Evolutionary conservation across 164 flowering plant species (phyloP).

Genomic region (Umbilicus rupestris): DNA sequence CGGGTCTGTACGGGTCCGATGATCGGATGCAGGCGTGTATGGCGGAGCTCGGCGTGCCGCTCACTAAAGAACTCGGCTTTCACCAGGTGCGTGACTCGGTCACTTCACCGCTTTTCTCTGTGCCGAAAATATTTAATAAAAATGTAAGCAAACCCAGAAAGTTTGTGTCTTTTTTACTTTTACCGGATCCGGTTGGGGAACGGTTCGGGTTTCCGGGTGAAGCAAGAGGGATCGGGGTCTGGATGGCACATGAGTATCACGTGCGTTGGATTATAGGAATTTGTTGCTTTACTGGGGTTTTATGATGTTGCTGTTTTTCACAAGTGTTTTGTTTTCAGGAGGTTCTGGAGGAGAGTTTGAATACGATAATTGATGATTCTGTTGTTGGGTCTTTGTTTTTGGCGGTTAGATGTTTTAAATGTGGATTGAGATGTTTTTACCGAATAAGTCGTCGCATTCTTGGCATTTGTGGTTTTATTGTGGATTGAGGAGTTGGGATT

Average conservation of each 20-base stretch:
- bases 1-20: conserved; percentile 59
- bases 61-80: conserved; percentile 63
- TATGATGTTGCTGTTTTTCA: not conserved
- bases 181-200: too few relatives aligned
- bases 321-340: not conserved
- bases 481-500: too few relatives aligned
- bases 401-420: not conserved
- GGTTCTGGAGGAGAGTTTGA: not conserved
- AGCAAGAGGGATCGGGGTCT: too few relatives aligned
- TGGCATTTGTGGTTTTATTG: too few relatives aligned
- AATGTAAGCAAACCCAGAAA: too few relatives aligned
- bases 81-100: conserved; percentile 51
- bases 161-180: not conserved
- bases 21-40: conserved; percentile 74
- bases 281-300: not conserved
- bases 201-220: too few relatives aligned
- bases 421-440: not conserved
- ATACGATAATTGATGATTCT: not conserved
- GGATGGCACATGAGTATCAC: too few relatives aligned
- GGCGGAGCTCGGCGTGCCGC: conserved; percentile 82
- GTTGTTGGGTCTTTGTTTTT: not conserved
- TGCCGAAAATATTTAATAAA: not conserved
- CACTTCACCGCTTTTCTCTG: not conserved
- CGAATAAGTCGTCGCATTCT: too few relatives aligned
- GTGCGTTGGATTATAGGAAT: too few relatives aligned